A percentile compares a stretch with the other conserved stretches of the same genome.
Evolutionary conservation across 352 stramenopile species (phyloP).

Genomic region (Globisporangium sylvaticum): DNA sequence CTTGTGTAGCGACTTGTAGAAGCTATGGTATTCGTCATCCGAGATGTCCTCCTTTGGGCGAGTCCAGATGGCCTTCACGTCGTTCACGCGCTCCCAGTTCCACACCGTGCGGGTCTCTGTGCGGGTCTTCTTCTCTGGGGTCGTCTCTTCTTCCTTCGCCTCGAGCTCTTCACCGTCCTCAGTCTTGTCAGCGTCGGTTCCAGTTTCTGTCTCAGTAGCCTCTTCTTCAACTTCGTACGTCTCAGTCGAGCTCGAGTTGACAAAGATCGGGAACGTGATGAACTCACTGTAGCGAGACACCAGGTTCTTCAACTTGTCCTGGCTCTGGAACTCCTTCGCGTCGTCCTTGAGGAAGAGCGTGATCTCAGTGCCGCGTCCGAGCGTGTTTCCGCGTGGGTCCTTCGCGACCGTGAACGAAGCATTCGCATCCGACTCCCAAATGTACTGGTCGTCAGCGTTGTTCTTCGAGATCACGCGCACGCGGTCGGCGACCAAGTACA

Average conservation of each 20-base stretch:
- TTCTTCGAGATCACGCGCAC: conserved; percentile 97
- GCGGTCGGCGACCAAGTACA: conserved; percentile 96
- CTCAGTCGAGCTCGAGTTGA: conserved; percentile 92
- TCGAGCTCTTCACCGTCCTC: conserved; percentile 56
- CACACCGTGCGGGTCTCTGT: conserved; percentile 93
- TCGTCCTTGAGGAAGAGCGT: conserved; percentile 99
- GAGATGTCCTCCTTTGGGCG: conserved; percentile 94
- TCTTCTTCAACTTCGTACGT: conserved; percentile 90
- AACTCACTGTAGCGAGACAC: conserved; percentile 99
- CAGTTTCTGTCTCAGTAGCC: conserved; percentile 50
- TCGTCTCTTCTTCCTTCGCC: conserved; percentile 42
- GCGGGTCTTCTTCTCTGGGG: conserved; percentile 72
- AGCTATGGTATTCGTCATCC: conserved; percentile 98
- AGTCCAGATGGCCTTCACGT: conserved; percentile 97
- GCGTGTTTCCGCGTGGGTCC: conserved; percentile 94
- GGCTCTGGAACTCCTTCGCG: conserved; percentile 93
- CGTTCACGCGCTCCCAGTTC: conserved; percentile 96
- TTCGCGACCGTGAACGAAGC: conserved; percentile 94
- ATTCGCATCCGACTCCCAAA: conserved; percentile 98
- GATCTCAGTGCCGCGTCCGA: conserved; percentile 97
- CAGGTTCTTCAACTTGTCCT: conserved; percentile 93
- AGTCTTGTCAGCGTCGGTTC: conserved; percentile 58
- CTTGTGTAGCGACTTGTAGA: conserved; percentile 97
- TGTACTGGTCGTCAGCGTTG: conserved; percentile 96
- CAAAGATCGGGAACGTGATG: conserved; percentile 99